Conservation (phyloP, 805 yeast species). For the Pichia manshurica region DNA sequence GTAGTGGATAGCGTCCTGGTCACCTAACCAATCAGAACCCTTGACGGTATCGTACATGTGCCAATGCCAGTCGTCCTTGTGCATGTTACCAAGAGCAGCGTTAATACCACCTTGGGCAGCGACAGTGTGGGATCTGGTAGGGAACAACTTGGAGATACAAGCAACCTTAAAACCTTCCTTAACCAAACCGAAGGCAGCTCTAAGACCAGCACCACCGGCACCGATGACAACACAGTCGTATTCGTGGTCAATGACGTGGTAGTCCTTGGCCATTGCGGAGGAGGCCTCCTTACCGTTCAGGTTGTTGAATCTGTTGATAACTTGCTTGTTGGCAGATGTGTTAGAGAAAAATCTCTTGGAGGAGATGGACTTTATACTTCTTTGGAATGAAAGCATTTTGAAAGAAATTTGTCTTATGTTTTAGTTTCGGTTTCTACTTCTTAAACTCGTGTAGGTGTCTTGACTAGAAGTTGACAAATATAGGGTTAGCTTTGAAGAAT, state of each 20-base stretch:
- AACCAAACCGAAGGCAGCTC: slow-evolving; percentile 98
- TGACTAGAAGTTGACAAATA: no score
- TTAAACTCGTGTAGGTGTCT: no score
- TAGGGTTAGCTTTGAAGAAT: no score
- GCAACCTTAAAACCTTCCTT: slow-evolving; percentile 97
- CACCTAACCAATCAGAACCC: slow-evolving; percentile 99
- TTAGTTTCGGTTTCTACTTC: no score
- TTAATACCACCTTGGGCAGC: slow-evolving; percentile 99
- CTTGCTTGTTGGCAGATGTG: slow-evolving; percentile 24
- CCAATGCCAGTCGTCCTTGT: slow-evolving; percentile 98
- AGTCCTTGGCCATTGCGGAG: slow-evolving; percentile 55
- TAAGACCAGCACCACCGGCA: slow-evolving; percentile 98
- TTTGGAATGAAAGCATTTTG: slow-evolving; percentile 24
- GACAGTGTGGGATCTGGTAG: slow-evolving; percentile 97
- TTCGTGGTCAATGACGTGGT: slow-evolving; percentile 93
- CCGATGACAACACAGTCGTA: slow-evolving; percentile 97
- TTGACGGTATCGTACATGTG: slow-evolving; percentile 99
- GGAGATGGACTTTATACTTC: slow-evolving; percentile 18
- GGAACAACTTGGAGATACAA: slow-evolving; percentile 93
- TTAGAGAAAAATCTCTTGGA: slow-evolving; percentile 30
- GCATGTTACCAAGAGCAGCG: slow-evolving; percentile 98
- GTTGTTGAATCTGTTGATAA: slow-evolving; percentile 35
- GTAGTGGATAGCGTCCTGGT: slow-evolving; percentile 98
- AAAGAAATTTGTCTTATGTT: no score
- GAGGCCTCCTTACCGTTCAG: slow-evolving; percentile 49